Base-by-base conservation (phyloP, 2,329 filamentous ascomycete species). In the Delphinella strobiligena region DNA sequence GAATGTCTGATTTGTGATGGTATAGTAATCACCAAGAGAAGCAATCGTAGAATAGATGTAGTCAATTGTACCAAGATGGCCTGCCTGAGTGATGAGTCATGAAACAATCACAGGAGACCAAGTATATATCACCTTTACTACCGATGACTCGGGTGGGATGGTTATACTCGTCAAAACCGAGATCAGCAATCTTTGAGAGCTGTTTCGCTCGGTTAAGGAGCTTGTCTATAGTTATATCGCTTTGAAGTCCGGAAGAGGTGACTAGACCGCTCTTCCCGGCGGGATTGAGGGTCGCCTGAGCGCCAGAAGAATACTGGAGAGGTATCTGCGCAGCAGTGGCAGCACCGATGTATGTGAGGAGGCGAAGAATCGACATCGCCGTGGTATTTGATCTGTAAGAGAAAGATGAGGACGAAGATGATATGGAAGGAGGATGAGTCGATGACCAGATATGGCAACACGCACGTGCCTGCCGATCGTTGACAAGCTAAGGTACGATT, bases 101-200 rank as follows among this genome's bases (percentile, higher is more conserved):
- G 22, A 7, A 27, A 7, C 22, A 27, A 27, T 27, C 22, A 12
- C 22, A 27, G 7, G 12, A 27, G 27, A 5, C 8, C 15, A 29
- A 9, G n/a, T 3, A 10, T 5, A n/a, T 42, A 48, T 41, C 59
- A 77, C 75, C 76, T 54, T 70, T 53, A 46, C 76, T 80, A 19
- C 80, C 79, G 47, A 84, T 82, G 16, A 83, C 79, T 38, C 80
- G 70, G 1, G 80, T 84, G 1, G 80, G 80, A 49, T 79, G 79
- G 45, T 72, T 72, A 52, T 76, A 81, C 46, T 82, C 75, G 2
- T 68, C 62, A 44, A 71, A 61, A 9, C 70, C 68, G 38, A 69
- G 62, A 55, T 78, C 64, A 0, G 80, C 78, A 40, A 82, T 71
- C 37, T 71, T 61, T 49, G 72, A 82, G 7, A 85, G 69, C 31